Evolutionary conservation across 1,139 yeast genomes (phyloP), one percentile per base, ranked within the genome.

Genomic region (Pneumocystis murina): DNA sequence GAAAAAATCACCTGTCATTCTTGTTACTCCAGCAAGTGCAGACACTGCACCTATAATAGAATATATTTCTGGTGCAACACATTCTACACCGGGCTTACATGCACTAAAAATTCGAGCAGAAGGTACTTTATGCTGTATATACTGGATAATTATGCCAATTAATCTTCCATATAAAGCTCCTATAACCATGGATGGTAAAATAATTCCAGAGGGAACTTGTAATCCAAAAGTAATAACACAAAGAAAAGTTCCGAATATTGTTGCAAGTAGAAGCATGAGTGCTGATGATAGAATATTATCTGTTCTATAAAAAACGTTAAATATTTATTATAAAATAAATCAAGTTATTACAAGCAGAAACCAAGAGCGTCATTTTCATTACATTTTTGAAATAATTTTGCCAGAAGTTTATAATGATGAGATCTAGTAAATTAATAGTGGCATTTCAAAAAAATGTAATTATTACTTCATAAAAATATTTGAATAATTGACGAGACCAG

Each of bases 181-280:
- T 63, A 80, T 77, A 0, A 83, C 85, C 87, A 84, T 83, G 0
- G 86, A 81, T 1, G 88, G 88, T 0, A 84, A 85, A 70, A 84
- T 84, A 33, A 84, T 81, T 30, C 88, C 88, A 64, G 84, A 79
- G 0, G 88, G 88, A 1, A 84, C 75, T 68, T 82, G 83, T 64
- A 83, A 72, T 0, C 88, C 88, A 72, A 82, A 82, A 0, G 86
- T 81, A 14, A 82, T 58, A 12, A 28, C 5, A 16, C 17, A 38
- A 20, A 58, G 30, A 58, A 58, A 38, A 78, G 0, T 85, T 14
- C 43, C 43, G 20, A 58, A 38, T 58, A 40, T 24, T 24, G 30
- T 12, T 20, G 60, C n/a, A 58, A 10, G 14, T 24, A 48, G n/a
- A 48, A 48, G 55, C 20, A 48, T 48, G 10, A 48, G 28, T 4